These are phyloP conservation scores for Sugiyamaella valdiviana DNA, from an alignment of 805 yeast genomes.

Conservation along the genomic window DNA sequence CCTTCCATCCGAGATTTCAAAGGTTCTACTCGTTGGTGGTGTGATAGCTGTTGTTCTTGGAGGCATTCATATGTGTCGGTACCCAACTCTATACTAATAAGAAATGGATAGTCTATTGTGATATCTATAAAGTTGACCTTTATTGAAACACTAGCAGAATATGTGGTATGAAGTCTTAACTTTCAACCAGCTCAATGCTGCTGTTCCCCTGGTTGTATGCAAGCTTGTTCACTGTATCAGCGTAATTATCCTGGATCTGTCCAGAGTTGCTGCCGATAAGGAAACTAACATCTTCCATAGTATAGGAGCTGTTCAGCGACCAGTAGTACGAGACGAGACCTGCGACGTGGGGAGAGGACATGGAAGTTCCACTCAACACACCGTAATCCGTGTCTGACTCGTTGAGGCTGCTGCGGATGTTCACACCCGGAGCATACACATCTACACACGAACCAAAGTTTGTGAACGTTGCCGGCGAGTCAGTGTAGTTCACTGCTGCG, in stretches of 20 bases:
- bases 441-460: conserved; percentile 96
- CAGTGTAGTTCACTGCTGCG: conserved; percentile 88
- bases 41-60: too few species aligned
- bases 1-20: too few species aligned
- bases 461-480: conserved; percentile 89
- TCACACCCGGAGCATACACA: conserved; percentile 93
- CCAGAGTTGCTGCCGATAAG: conserved; percentile 18
- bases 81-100: too few species aligned
- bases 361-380: conserved; percentile 79
- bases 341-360: conserved; percentile 96
- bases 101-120: too few species aligned
- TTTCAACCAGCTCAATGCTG: not conserved
- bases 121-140: too few species aligned
- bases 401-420: conserved; percentile 54
- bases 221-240: conserved; percentile 18
- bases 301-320: conserved; percentile 67
- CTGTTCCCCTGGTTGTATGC: conserved; percentile 21
- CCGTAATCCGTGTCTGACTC: conserved; percentile 27
- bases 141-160: too few species aligned
- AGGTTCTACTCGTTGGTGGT: too few species aligned
- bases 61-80: too few species aligned
- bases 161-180: not conserved
- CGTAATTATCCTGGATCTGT: conserved; percentile 9
- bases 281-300: conserved; percentile 14
- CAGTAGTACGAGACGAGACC: conserved; percentile 87